Percentiles rank a stretch among this genome's conserved stretches.
Evolutionary conservation across 495 filamentous ascomycete genomes (phyloP).

Genomic region (Penicillium pulvis): DNA sequence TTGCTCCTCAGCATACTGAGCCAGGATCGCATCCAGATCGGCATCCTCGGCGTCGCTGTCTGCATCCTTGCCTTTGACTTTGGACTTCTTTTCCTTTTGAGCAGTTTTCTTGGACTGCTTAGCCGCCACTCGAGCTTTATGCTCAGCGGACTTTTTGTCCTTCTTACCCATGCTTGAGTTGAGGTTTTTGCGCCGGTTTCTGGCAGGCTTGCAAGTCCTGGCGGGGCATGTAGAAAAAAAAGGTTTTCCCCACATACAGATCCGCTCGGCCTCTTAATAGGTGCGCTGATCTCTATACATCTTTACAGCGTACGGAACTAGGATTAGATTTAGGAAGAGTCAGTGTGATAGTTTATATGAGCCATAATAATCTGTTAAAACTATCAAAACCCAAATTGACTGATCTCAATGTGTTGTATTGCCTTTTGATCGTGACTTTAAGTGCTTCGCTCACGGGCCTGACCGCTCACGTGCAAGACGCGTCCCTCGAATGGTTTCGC

Average conservation of each 20-base stretch:
- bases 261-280: not conserved
- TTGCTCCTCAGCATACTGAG: conserved; percentile 81
- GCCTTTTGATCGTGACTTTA: not conserved
- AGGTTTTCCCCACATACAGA: conserved; percentile 25
- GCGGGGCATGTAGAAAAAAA: conserved; percentile 32
- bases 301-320: not conserved
- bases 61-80: conserved; percentile 57
- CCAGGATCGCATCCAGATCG: conserved; percentile 96
- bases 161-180: conserved; percentile 51
- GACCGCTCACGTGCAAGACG: conserved; percentile 36
- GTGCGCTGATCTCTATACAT: not conserved
- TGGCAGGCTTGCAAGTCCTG: conserved; percentile 11
- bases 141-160: conserved; percentile 56
- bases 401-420: not conserved
- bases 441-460: not conserved
- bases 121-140: conserved; percentile 56
- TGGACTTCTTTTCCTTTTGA: conserved; percentile 75
- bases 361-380: not conserved
- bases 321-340: not conserved
- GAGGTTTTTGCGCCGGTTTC: conserved; percentile 6
- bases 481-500: conserved; percentile 22
- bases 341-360: not conserved
- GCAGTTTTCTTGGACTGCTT: conserved; percentile 64
- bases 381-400: not conserved
- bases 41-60: conserved; percentile 87